Percentiles rank a stretch among this genome's conserved stretches.
These are phyloP conservation scores for Pleurotus citrinopileatus DNA, from an alignment of 768 basidiomycete genomes.

Conservation along the genomic window DNA sequence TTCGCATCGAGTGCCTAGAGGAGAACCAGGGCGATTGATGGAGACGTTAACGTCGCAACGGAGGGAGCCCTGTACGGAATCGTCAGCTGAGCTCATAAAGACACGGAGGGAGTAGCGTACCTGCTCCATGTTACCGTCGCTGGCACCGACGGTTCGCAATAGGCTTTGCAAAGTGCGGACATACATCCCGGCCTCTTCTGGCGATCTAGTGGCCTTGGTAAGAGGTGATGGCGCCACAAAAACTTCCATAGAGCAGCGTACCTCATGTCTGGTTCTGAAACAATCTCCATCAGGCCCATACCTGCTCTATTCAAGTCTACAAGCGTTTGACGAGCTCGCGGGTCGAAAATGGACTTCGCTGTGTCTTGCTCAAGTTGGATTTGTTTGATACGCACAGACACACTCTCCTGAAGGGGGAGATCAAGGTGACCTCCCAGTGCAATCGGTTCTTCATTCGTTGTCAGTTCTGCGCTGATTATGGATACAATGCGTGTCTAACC, in stretches of 20 bases:
- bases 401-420: conserved; percentile 33
- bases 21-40: conserved; percentile 61
- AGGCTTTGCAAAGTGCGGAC: conserved; percentile 80
- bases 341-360: conserved; percentile 73
- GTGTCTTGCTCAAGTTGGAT: conserved; percentile 98
- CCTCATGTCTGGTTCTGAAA: conserved; percentile 91
- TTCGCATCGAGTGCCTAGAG: conserved; percentile 85
- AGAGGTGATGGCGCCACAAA: conserved; percentile 20
- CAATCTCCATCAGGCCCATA: conserved; percentile 90
- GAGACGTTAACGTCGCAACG: conserved; percentile 97
- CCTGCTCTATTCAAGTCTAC: conserved; percentile 94
- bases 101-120: conserved; percentile 34
- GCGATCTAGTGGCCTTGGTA: conserved; percentile 50
- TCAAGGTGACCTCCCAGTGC: conserved; percentile 64
- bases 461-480: neutral
- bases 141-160: conserved; percentile 79
- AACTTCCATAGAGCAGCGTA: conserved; percentile 20
- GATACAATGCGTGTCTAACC: conserved; percentile 36
- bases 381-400: conserved; percentile 81
- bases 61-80: conserved; percentile 72
- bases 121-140: conserved; percentile 97
- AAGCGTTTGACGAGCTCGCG: conserved; percentile 45
- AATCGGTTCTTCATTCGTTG: conserved; percentile 59
- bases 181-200: conserved; percentile 89
- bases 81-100: neutral